A percentile compares a stretch with the other conserved stretches of the same genome.
Conservation (phyloP, 805 yeast species). For the Tetrapisispora taiwanensis region DNA sequence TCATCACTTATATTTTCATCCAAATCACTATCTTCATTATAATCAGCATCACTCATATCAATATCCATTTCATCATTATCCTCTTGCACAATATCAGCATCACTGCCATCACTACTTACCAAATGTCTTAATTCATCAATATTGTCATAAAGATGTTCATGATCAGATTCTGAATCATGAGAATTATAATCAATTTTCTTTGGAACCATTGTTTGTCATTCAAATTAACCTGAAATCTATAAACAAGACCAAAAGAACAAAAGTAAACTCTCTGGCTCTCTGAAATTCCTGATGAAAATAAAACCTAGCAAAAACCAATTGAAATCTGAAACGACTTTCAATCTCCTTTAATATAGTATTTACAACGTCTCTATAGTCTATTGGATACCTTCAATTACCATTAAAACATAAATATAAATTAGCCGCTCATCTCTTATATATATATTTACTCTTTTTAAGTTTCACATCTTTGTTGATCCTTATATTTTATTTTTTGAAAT, state of each 20-base stretch:
- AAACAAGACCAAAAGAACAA: too few relatives aligned
- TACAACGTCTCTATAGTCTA: too few relatives aligned
- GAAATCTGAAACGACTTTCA: too few relatives aligned
- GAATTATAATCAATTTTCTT: background rate
- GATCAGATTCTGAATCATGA: conserved; percentile 7
- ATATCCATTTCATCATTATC: conserved; percentile 5
- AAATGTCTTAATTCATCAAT: conserved; percentile 26
- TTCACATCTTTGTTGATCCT: background rate
- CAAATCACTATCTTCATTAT: conserved; percentile 2
- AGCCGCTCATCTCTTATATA: conserved; percentile 1
- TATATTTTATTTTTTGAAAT: background rate
- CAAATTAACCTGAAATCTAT: background rate
- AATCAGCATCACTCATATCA: conserved; percentile 1
- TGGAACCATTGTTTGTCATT: background rate
- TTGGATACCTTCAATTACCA: too few relatives aligned
- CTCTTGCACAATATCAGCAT: conserved; percentile 3
- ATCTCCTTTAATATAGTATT: too few relatives aligned
- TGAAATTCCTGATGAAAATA: too few relatives aligned
- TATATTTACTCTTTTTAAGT: background rate
- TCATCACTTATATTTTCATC: conserved; percentile 4
- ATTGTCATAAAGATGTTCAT: conserved; percentile 25
- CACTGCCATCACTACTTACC: conserved; percentile 9
- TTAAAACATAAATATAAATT: background rate
- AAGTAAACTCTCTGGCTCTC: too few relatives aligned
- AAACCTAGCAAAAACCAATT: too few relatives aligned